Evolutionary conservation across 2,329 filamentous ascomycete species (phyloP), one percentile per base, ranked within the genome.

Genomic region (Paradendryphiella salina): DNA sequence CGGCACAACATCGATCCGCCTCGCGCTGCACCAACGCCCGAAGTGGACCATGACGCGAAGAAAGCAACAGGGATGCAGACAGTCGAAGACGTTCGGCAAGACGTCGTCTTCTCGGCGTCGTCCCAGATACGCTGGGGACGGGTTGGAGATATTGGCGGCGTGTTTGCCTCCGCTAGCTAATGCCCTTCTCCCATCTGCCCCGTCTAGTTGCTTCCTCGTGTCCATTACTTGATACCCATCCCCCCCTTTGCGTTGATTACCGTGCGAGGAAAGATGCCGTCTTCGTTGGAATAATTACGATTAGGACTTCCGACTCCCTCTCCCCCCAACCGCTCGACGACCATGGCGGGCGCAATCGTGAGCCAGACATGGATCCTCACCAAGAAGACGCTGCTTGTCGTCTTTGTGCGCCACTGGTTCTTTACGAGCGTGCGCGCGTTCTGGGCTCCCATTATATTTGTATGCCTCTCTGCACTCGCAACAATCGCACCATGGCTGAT

Each of bases 291-390:
- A 33, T 47, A 34, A 39, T 37, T 20, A 40, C 33, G 10, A 45
- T 13, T 23, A 46, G 9, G 14, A 41, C 17, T 14, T 37, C 26
- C 9, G 15, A 46, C 26, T 20, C 14, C 32, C 33, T 11, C 17
- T 11, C 13, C 29, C 14, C 31, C 3, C 31, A 10, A 42, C 23
- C 15, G 14, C 21, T 33, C 41, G 51, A 21, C 51, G 36, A 57
- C 32, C 34, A 69, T 68, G 63, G 64, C 59, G 23, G 59, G 62
- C 50, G 61, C 60, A 40, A 75, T 81, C 57, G 54, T 75, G 18
- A 71, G 75, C 34, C 82, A 85, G 70, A 78, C 79, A 63, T 80
- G 78, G 79, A 80, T 80, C 20, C 74, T 85, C 59, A 79, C 76
- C 42, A 73, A 79, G 66, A 85, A 85, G 74, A 84, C 81, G 46